Evolutionary conservation across 345 rosid species (phyloP).

Genomic region (Gossypium rotundifolium): DNA sequence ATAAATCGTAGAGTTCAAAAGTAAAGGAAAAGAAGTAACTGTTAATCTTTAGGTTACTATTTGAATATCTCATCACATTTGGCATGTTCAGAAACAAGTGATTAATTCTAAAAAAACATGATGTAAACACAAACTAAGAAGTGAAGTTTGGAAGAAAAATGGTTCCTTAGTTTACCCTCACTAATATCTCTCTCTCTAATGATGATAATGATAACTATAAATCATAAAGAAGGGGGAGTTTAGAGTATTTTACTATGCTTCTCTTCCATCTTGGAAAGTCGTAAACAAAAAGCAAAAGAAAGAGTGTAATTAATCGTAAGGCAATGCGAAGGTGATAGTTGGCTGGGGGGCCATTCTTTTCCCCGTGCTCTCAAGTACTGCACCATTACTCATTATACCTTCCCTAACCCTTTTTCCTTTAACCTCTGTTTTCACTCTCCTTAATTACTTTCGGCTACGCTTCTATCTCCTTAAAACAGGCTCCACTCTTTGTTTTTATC

Average conservation of each 20-base stretch:
- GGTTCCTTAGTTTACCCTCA: not conserved
- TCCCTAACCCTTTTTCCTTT: conserved; percentile 9
- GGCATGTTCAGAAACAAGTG: not conserved
- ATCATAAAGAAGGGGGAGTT: not conserved
- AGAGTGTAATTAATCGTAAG: conserved; percentile 15
- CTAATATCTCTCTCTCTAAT: not conserved
- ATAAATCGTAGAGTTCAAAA: not conserved
- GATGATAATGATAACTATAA: conserved; percentile 14
- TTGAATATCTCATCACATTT: not conserved
- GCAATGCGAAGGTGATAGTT: conserved; percentile 12
- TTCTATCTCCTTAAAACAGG: not conserved
- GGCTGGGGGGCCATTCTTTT: conserved; percentile 22
- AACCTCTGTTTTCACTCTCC: conserved; percentile 1
- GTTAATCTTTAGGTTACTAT: not conserved
- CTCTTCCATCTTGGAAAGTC: conserved; percentile 22
- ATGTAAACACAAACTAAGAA: not conserved
- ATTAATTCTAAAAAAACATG: not conserved
- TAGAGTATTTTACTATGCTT: not conserved
- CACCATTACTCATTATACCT: conserved; percentile 28
- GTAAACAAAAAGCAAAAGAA: conserved; percentile 12
- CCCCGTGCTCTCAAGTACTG: conserved; percentile 29
- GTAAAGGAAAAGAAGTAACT: not conserved
- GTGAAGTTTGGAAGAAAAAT: not conserved
- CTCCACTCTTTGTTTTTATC: not conserved
- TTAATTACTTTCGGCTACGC: conserved; percentile 12